A percentile compares a stretch with the other conserved stretches of the same genome.
Conservation (phyloP, 73 alveolate genomes). For the Tetrahymena borealis region DNA sequence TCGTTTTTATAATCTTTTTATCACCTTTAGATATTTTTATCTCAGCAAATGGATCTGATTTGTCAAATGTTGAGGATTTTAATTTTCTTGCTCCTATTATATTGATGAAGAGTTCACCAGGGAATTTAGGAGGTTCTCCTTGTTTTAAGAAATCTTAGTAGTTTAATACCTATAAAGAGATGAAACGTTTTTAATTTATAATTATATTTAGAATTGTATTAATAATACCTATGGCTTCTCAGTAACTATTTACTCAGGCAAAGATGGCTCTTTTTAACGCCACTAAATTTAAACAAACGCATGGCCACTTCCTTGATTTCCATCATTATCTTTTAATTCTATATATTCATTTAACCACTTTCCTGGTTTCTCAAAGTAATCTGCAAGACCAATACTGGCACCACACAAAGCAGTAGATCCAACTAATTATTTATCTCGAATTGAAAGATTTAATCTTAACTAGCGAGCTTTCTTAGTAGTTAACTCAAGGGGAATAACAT, state of each 20-base stretch:
- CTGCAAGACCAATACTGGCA: background rate
- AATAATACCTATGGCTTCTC: background rate
- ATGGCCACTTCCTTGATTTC: background rate
- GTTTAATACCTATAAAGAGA: background rate
- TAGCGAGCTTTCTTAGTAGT: background rate
- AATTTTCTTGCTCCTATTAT: conserved; percentile 3
- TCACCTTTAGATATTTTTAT: conserved; percentile 19
- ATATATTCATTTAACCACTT: conserved; percentile 16
- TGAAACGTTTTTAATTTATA: background rate
- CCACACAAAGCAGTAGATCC: conserved; percentile 7
- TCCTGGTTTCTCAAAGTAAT: background rate
- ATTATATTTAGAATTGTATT: background rate
- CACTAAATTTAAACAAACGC: background rate
- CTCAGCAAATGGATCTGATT: conserved; percentile 30
- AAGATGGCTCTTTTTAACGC: background rate
- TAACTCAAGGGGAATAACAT: background rate
- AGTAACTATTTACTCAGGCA: background rate
- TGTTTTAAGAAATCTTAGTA: background rate
- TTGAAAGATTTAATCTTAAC: background rate
- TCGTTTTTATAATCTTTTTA: background rate
- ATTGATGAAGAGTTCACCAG: conserved; percentile 6
- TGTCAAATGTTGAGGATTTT: background rate
- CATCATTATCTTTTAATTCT: conserved; percentile 27
- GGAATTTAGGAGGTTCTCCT: conserved; percentile 11
- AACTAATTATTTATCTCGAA: background rate